Conservation (phyloP, 257 asterid genomes). For the Henckelia pumila region DNA sequence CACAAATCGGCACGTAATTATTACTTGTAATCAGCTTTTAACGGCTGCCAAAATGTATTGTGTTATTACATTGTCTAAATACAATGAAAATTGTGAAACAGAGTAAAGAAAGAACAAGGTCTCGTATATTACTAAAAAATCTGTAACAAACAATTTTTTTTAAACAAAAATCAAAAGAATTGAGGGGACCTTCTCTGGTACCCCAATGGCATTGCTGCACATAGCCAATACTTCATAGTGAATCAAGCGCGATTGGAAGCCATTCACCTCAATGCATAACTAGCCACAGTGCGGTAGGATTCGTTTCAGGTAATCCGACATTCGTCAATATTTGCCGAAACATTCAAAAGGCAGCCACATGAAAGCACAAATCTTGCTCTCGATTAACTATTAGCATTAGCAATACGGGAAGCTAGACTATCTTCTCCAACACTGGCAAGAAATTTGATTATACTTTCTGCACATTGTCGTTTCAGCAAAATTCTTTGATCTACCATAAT, state of each 20-base stretch:
- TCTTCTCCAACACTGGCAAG: conserved; percentile 35
- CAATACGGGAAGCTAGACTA: conserved; percentile 43
- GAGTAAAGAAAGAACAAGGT: no score
- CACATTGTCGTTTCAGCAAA: conserved; percentile 32
- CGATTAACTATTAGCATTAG: conserved; percentile 22
- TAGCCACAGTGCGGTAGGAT: not conserved
- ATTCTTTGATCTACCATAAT: conserved; percentile 45
- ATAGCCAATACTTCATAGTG: not conserved
- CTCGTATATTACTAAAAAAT: no score
- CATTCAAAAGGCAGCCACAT: not conserved
- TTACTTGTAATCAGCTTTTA: no score
- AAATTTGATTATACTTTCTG: conserved; percentile 31
- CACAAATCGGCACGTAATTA: no score
- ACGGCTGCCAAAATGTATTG: no score
- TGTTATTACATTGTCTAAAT: no score
- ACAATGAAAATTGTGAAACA: no score
- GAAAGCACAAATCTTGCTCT: not conserved
- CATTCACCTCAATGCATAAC: not conserved
- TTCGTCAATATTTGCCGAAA: not conserved
- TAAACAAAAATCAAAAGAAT: not conserved
- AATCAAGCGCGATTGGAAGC: not conserved
- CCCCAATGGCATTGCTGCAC: not conserved
- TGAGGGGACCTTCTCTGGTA: not conserved
- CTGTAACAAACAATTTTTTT: no score
- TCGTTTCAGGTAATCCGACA: not conserved